Base-by-base conservation (phyloP, 129 eudicot species). In the Calendula officinalis region DNA sequence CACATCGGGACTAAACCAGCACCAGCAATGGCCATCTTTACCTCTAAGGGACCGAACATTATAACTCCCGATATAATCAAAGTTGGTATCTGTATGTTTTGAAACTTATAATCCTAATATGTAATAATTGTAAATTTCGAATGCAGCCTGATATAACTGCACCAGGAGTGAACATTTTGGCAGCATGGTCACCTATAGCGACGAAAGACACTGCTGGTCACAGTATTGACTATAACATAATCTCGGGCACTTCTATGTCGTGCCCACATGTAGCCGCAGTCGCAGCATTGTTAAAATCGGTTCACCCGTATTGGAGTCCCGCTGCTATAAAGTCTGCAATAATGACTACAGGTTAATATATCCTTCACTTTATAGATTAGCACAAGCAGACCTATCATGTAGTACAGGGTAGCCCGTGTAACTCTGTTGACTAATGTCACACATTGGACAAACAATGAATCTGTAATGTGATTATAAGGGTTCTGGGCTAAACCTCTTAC, bases 101-200 rank as follows among this genome's bases (percentile, higher is more conserved):
- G 56, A 71, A 60, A 48, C 54, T 70, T 38, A 15, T 0, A 52
- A 55, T 48, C 16, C 65, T 58, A 14, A 55, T 17, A 14, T 62
- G 36, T 32, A 36, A 49, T 52, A 34, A 43, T 1, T 32, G 16
- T 34, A 53, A 58, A 47, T 61, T 45, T 13, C 8, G 41, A 72
- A 52, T 73, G 80, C 84, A 87, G 95, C 90, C 90, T 4, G 85
- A 87, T 76, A 79, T 83, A 16, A 80, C 87, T 8, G 90, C 85
- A 43, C 90, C 90, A 33, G 95, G 95, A 37, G 84, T 81, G 64
- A 81, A 83, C 74, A 69, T 87, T 62, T 73, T 87, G 64, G 87
- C 95, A 14, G 90, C 95, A 38, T 83, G 95, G 87, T 87, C 90
- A 72, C 95, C 95, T 6, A 43, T 87, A 22, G 48, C 83, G 43